Base-by-base conservation (phyloP, 139 green algal genomes). In the Chlamydomonas eustigma region DNA sequence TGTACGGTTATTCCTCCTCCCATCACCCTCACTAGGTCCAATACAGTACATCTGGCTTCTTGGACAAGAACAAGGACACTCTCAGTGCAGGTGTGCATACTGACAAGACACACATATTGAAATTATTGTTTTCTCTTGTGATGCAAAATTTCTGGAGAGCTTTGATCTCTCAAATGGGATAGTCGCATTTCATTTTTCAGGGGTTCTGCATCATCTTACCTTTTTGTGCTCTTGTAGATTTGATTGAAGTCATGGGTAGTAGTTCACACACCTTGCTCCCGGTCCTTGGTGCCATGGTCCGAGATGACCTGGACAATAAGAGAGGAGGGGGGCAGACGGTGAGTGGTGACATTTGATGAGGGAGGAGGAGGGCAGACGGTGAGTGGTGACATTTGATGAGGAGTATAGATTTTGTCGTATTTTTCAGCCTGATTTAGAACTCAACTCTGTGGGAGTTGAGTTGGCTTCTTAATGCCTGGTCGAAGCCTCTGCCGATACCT, bases 1-100 rank as follows among this genome's bases (percentile, higher is more conserved):
- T n/a, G n/a, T n/a, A n/a, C n/a, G n/a, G n/a, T n/a, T n/a, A n/a
- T n/a, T n/a, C n/a, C 44, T 58, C 12, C 44, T 58, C 18, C 12
- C 18, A 58, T 18, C 18, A 18, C 44, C 44, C 44, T 58, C n/a
- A 58, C 18, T 8, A 74, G 32, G 66, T 83, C 22, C 74, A 80
- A 39, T 94, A 96, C 83, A 76, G 73, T 44, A 81, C 74, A 22
- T 37, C 50, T 0, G 81, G 82, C 22, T 92, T 96, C 76, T 78
- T 96, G 74, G 91, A 94, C 67, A 94, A 94, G 79, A 98, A 98
- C 81, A 84, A 86, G 75, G 90, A 93, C 83, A 89, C 85, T 31
- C 79, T 94, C 4, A 89, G 80, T 37, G 44, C 83, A 75, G 86
- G 85, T 85, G 74, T 0, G 79, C 22, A 50, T 2, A 18, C 32